phyloP scores from a whole-genome alignment of 2,329 filamentous ascomycete species.

The Chrysoporthe deuterocubensis region DNA sequence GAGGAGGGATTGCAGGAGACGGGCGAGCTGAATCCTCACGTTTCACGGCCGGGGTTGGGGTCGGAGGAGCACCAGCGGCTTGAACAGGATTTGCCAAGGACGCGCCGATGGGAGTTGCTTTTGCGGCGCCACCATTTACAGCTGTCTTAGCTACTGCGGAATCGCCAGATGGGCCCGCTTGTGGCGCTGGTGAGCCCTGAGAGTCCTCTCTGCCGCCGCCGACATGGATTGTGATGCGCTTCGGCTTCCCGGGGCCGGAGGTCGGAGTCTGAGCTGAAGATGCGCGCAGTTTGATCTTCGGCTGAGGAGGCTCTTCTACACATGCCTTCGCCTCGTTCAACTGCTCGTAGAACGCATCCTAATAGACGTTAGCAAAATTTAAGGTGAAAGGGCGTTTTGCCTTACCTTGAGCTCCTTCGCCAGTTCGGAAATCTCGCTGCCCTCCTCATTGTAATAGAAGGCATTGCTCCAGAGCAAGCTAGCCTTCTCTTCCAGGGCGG shows the following conservation, averaged over 20 bases:
- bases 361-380: conserved; percentile 26
- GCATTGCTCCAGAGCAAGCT: conserved; percentile 88
- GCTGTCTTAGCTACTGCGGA: conserved; percentile 39
- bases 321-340: conserved; percentile 73
- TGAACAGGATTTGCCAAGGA: conserved; percentile 32
- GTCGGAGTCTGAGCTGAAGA: conserved; percentile 49
- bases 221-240: conserved; percentile 75
- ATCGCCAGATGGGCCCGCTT: conserved; percentile 41
- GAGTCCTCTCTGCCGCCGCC: conserved; percentile 59
- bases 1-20: conserved; percentile 36
- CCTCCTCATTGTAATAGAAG: conserved; percentile 88
- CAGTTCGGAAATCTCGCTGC: conserved; percentile 79
- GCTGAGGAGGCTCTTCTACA: conserved; percentile 72
- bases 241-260: conserved; percentile 46
- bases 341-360: conserved; percentile 72
- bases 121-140: conserved; percentile 37
- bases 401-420: conserved; percentile 79
- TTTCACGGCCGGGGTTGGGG: conserved; percentile 46
- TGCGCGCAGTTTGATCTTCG: conserved; percentile 82
- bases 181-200: conserved; percentile 55
- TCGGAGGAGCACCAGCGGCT: conserved; percentile 49
- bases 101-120: conserved; percentile 26
- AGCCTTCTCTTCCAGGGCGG: conserved; percentile 77
- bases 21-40: conserved; percentile 42
- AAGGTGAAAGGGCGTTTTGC: conserved; percentile 10